Conservation (phyloP, 192 early-diverging fungal genomes). For the Rhizophlyctis rosea region DNA sequence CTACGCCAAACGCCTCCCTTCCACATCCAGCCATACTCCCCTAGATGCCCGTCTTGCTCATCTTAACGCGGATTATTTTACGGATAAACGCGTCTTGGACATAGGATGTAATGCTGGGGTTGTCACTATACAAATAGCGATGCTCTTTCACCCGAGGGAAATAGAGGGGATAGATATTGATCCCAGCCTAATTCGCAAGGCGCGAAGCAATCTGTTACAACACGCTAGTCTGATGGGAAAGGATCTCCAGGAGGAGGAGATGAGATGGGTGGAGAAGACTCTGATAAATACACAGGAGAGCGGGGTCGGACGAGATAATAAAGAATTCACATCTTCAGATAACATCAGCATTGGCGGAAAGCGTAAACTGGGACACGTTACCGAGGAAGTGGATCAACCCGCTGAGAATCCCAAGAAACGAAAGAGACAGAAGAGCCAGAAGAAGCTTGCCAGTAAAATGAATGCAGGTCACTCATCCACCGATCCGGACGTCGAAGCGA, state of each 20-base stretch:
- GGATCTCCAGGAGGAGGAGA: neutral
- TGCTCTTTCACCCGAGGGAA: conserved; percentile 43
- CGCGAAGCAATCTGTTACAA: conserved; percentile 37
- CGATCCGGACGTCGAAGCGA: conserved; percentile 5
- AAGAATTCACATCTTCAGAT: neutral
- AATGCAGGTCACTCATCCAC: no score
- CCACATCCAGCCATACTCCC: no score
- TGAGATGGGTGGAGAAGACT: neutral
- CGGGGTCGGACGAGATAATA: neutral
- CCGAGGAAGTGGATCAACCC: no score
- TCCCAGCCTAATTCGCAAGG: conserved; percentile 55
- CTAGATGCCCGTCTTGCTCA: conserved; percentile 58
- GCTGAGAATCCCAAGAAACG: no score
- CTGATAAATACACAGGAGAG: neutral
- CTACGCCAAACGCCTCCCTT: conserved; percentile 50
- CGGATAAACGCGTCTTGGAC: conserved; percentile 61
- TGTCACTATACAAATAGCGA: conserved; percentile 52
- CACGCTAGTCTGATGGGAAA: conserved; percentile 6
- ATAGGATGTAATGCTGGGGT: conserved; percentile 77
- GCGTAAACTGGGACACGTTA: no score
- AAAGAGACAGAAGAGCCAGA: no score
- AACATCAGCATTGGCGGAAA: neutral
- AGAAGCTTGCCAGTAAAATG: no score
- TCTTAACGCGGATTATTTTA: conserved; percentile 48
- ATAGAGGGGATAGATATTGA: conserved; percentile 79